Conservation (phyloP, 305 asterid genomes). For the Fraxinus baroniana region DNA sequence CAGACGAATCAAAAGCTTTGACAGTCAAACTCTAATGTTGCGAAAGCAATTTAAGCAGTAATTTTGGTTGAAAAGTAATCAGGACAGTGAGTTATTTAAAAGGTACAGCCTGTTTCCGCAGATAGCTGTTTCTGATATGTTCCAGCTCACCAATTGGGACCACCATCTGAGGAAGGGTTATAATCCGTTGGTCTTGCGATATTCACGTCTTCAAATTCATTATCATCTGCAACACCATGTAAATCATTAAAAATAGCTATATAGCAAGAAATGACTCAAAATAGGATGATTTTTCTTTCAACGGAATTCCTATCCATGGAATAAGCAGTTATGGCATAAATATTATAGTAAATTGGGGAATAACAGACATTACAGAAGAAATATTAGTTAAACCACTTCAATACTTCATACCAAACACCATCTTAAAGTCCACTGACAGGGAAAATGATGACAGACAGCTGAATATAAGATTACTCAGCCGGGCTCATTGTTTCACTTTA, state of each 20-base stretch:
- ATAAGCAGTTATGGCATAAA: neutral
- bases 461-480: neutral
- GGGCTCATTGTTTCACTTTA: neutral
- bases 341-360: neutral
- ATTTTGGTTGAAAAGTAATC: neutral
- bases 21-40: neutral
- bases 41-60: slow-evolving; percentile 14
- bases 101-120: slow-evolving; percentile 19
- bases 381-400: neutral
- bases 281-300: neutral
- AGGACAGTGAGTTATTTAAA: neutral
- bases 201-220: slow-evolving; percentile 73
- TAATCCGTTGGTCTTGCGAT: slow-evolving; percentile 52
- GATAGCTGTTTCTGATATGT: slow-evolving; percentile 14
- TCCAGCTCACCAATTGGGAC: slow-evolving; percentile 42
- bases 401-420: neutral
- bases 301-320: neutral
- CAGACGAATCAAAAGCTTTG: neutral
- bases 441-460: neutral
- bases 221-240: slow-evolving; percentile 48
- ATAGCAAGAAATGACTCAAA: neutral
- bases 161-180: slow-evolving; percentile 51
- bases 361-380: neutral
- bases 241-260: neutral
- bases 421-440: neutral